Evolutionary conservation across 1,284 basidiomycete genomes (phyloP).

Genomic region (Neolentinus lepideus): DNA sequence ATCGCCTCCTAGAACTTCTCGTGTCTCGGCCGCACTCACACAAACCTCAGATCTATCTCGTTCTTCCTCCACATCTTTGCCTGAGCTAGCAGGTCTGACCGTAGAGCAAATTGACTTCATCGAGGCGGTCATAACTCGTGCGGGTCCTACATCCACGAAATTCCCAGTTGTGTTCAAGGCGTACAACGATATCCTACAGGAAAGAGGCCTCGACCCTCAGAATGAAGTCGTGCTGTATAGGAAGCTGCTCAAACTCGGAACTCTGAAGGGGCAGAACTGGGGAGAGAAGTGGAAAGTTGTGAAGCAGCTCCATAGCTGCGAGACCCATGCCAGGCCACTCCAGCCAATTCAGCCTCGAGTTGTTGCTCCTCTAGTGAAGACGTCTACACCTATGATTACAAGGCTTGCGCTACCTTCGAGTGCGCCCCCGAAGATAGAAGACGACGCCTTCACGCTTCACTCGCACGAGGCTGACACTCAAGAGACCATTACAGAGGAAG

Average conservation of each 20-base stretch:
- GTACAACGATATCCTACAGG: conserved; percentile 68
- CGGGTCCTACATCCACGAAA: conserved; percentile 55
- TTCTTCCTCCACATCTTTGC: conserved; percentile 36
- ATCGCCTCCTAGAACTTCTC: conserved; percentile 17
- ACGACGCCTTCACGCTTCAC: conserved; percentile 37
- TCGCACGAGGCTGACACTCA: conserved; percentile 32
- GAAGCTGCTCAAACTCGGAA: conserved; percentile 72
- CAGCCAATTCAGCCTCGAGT: neutral
- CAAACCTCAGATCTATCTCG: conserved; percentile 36
- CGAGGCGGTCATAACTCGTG: conserved; percentile 64
- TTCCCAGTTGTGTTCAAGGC: conserved; percentile 76
- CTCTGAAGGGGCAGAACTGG: conserved; percentile 70
- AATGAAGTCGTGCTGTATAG: conserved; percentile 75
- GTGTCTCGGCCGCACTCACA: conserved; percentile 10
- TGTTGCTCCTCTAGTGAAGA: conserved; percentile 9
- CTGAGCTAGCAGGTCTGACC: conserved; percentile 54
- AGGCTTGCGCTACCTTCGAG: conserved; percentile 8
- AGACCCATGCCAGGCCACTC: neutral
- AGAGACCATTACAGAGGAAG: conserved; percentile 19
- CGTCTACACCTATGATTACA: conserved; percentile 14
- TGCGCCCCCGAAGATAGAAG: conserved; percentile 11
- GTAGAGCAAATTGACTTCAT: conserved; percentile 60
- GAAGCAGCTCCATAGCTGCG: conserved; percentile 47
- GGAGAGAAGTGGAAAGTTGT: conserved; percentile 68
- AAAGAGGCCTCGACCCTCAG: conserved; percentile 68